A percentile compares a stretch with the other conserved stretches of the same genome.
Evolutionary conservation across 768 basidiomycete genomes (phyloP).

Genomic region (Lactarius indigo): DNA sequence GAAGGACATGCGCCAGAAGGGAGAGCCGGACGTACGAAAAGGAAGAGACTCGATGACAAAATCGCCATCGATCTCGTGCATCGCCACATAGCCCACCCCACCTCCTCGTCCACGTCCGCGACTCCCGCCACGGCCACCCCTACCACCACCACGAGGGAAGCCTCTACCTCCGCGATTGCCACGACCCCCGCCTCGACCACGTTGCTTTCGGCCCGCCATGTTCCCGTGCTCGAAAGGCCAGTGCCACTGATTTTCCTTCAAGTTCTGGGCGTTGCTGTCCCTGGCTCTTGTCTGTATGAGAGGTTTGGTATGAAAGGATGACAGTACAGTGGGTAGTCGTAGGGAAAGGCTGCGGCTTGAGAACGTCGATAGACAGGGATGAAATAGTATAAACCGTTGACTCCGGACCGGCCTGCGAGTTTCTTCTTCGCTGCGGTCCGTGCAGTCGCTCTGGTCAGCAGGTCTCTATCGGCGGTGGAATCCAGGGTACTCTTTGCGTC

Average conservation of each 20-base stretch:
- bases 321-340: neutral
- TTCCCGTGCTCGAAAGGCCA: neutral
- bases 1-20: neutral
- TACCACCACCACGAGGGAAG: constrained; percentile 29
- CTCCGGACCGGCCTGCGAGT: neutral
- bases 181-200: constrained; percentile 27
- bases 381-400: neutral
- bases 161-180: constrained; percentile 31
- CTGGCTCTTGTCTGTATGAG: neutral
- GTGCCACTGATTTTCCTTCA: neutral
- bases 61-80: constrained; percentile 20
- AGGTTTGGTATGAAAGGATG: neutral
- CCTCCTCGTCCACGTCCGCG: constrained; percentile 21
- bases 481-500: neutral
- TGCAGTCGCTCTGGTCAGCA: neutral
- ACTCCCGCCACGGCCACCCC: constrained; percentile 30
- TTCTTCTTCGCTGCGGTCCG: neutral
- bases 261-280: neutral
- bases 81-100: constrained; percentile 23
- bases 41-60: constrained; percentile 4
- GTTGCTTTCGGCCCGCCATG: constrained; percentile 23
- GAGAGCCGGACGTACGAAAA: constrained; percentile 1
- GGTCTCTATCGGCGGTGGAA: neutral
- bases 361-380: neutral
- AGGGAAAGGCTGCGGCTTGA: neutral